A percentile compares a stretch with the other conserved stretches of the same genome.
Evolutionary conservation across 2,329 filamentous ascomycete genomes (phyloP).

Genomic region (Verticillium alfalfae): DNA sequence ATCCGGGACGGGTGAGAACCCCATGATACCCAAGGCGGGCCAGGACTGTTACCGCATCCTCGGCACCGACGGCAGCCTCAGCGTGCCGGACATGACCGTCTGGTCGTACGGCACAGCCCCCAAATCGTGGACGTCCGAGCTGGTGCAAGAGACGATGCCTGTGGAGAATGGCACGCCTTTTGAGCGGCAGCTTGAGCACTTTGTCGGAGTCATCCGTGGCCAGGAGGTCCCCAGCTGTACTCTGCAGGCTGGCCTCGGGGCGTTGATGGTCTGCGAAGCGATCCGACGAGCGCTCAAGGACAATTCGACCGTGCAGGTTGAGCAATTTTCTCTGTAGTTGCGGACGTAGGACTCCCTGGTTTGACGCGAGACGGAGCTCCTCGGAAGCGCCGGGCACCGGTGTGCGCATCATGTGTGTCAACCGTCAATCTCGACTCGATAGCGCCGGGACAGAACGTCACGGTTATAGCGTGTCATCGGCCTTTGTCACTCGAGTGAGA

Average conservation of each 20-base stretch:
- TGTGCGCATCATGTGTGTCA: too few species aligned
- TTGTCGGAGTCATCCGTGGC: conserved; percentile 40
- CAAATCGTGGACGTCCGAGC: conserved; percentile 34
- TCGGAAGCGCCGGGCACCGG: too few species aligned
- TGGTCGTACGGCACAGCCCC: conserved; percentile 36
- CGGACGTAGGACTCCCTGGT: too few species aligned
- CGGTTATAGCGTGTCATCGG: too few species aligned
- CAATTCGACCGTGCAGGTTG: conserved; percentile 17
- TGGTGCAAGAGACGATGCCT: conserved; percentile 21
- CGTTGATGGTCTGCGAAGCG: conserved; percentile 46
- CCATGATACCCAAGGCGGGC: conserved; percentile 35
- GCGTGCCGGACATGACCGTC: conserved; percentile 46
- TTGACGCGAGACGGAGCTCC: too few species aligned
- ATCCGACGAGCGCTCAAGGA: conserved; percentile 36
- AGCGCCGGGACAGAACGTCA: too few species aligned
- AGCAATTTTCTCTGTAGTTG: conserved; percentile 4
- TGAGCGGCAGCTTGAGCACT: conserved; percentile 45
- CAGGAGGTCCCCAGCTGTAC: conserved; percentile 38
- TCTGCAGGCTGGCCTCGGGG: conserved; percentile 41
- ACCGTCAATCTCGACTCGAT: too few species aligned
- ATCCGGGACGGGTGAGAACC: conserved; percentile 53
- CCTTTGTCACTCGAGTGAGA: too few species aligned
- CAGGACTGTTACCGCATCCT: conserved; percentile 50
- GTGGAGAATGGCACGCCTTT: conserved; percentile 32
- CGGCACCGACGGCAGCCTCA: conserved; percentile 42